Evolutionary conservation across 1,284 basidiomycete species (phyloP).

Genomic region (Meira miltonrushii): DNA sequence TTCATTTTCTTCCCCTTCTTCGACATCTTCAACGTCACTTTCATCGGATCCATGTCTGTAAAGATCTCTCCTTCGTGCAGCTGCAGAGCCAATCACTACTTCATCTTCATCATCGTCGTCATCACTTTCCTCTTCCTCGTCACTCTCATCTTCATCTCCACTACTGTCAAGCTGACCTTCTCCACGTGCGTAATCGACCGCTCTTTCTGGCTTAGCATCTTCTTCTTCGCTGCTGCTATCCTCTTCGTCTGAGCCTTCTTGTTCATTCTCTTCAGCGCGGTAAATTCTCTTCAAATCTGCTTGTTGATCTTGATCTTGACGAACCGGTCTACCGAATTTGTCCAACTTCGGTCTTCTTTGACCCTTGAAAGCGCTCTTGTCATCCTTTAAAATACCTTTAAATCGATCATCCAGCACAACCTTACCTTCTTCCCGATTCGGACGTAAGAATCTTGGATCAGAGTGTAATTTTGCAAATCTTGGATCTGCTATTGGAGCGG

Average conservation of each 20-base stretch:
- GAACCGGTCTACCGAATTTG: slow-evolving; percentile 80
- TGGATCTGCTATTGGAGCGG: slow-evolving; percentile 23
- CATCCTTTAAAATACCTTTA: slow-evolving; percentile 68
- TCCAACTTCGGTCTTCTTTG: slow-evolving; percentile 62
- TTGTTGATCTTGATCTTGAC: slow-evolving; percentile 9
- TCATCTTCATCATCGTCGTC: slow-evolving; percentile 26
- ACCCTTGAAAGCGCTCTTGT: slow-evolving; percentile 32
- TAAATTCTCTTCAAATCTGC: slow-evolving; percentile 41
- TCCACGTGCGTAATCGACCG: slow-evolving; percentile 82
- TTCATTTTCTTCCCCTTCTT: slow-evolving; percentile 46
- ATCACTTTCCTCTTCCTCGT: slow-evolving; percentile 56
- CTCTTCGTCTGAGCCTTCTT: slow-evolving; percentile 36
- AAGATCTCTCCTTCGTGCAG: slow-evolving; percentile 24
- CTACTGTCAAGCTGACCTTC: slow-evolving; percentile 37
- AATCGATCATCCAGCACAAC: slow-evolving; percentile 92
- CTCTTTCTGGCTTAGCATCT: slow-evolving; percentile 13
- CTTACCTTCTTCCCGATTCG: slow-evolving; percentile 73
- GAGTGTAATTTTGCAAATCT: slow-evolving; percentile 79
- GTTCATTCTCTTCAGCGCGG: slow-evolving; percentile 56
- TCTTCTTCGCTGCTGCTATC: slow-evolving; percentile 22
- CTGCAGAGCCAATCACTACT: slow-evolving; percentile 35
- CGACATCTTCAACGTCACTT: slow-evolving; percentile 17
- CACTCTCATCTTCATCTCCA: slow-evolving; percentile 59
- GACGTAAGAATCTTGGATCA: slow-evolving; percentile 85
- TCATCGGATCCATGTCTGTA: slow-evolving; percentile 14